Base-by-base conservation (phyloP, 805 yeast species). In the Cyberlindnera maritima region DNA sequence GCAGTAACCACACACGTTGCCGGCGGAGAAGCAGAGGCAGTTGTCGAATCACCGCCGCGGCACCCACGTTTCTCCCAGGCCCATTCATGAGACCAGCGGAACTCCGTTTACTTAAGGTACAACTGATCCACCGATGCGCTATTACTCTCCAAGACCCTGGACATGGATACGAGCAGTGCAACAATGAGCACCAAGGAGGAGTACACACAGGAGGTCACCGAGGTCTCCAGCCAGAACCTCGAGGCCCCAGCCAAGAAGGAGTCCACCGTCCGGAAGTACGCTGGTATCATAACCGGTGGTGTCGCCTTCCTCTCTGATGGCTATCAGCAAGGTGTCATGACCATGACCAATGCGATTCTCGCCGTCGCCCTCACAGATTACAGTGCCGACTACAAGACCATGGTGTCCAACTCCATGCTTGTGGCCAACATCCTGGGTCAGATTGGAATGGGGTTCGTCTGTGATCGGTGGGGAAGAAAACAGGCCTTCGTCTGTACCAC, bases 351-450 rank as follows among this genome's bases (percentile, higher is more conserved):
- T 48, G 54, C 55, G 17, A 50, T 59, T 6, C 50, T 60, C 19
- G 53, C 60, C 6, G 36, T 38, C 4, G 36, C 49, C 18, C 58
- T 57, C 35, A 38, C 29, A 10, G 14, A 39, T 15, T 56, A 53
- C 38, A 43, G 47, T 21, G 34, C 58, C 12, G 39, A 44, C 6
- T 54, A 53, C 47, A 61, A 60, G 36, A 61, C 66, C 4, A 50
- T 57, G 45, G 59, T 62, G 7, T 62, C 63, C 70, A 76, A 64
- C 62, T 72, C 59, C 60, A 68, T 64, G 67, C 72, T 79, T 63
- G 77, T 62, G 7, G 83, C 84, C 38, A 80, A 83, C 19, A 79
- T 81, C 51, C 67, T 77, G 46, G 88, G 88, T 29, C 86, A 80
- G 62, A 74, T 81, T 32, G 55, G 63, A 15, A 75, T 81, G 52